phyloP scores from a whole-genome alignment of 192 early-diverging fungal species.

The Coemansia javaensis region DNA sequence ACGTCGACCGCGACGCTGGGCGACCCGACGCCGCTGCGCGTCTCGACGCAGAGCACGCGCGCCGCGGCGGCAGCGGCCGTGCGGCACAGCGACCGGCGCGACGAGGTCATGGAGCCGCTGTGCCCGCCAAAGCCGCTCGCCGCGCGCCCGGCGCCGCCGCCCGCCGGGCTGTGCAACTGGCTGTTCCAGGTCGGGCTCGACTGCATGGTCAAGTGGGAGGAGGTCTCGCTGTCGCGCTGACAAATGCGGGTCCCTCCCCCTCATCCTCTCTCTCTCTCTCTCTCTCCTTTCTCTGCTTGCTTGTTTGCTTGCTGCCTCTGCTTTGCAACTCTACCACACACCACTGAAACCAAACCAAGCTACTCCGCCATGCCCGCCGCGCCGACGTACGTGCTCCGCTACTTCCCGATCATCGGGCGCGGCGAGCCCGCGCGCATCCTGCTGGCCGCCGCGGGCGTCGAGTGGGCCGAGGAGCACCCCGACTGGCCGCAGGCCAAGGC shows the following conservation, averaged over 20 bases:
- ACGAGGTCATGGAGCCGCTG: conserved; percentile 39
- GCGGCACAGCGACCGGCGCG: conserved; percentile 7
- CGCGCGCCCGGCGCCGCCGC: conserved; percentile 1
- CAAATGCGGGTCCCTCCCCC: too few species aligned
- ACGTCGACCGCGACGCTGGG: not conserved
- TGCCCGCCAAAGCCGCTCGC: conserved; percentile 11
- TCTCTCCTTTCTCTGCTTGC: too few species aligned
- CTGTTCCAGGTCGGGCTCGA: conserved; percentile 44
- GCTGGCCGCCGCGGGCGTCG: conserved; percentile 33
- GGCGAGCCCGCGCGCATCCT: conserved; percentile 34
- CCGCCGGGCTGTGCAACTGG: conserved; percentile 41
- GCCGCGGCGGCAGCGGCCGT: not conserved
- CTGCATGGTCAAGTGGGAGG: conserved; percentile 46
- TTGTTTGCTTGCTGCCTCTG: too few species aligned
- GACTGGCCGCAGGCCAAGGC: conserved; percentile 53
- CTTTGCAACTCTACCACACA: too few species aligned
- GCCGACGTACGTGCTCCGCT: conserved; percentile 34
- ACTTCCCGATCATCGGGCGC: conserved; percentile 24
- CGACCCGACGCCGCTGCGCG: conserved; percentile 9
- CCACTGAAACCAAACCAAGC: too few species aligned
- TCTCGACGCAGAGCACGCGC: conserved; percentile 10
- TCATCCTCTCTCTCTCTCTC: too few species aligned
- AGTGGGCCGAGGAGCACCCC: conserved; percentile 41
- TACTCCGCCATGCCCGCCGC: too few species aligned
- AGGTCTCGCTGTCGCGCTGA: conserved; percentile 27